phyloP scores from a whole-genome alignment of 768 basidiomycete species.

The Candolleomyces aberdarensis region DNA sequence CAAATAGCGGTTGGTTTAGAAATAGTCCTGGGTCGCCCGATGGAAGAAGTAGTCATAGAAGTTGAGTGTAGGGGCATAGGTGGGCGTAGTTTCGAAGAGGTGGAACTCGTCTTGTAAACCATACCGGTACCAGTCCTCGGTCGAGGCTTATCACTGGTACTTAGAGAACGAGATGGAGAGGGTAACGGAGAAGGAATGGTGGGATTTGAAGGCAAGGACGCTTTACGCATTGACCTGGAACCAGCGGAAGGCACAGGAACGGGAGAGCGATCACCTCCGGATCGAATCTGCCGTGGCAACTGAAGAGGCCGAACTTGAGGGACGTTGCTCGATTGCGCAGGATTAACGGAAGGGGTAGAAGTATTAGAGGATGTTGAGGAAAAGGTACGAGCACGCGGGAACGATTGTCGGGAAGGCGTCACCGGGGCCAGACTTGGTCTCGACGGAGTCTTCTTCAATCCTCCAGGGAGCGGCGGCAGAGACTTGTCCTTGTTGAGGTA shows the following conservation, averaged over 20 bases:
- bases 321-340: slow-evolving; percentile 14
- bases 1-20: background rate
- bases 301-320: slow-evolving; percentile 26
- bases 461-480: slow-evolving; percentile 29
- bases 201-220: slow-evolving; percentile 5
- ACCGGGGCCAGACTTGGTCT: slow-evolving; percentile 1
- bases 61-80: slow-evolving; percentile 3
- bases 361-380: slow-evolving; percentile 15
- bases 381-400: slow-evolving; percentile 23
- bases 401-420: slow-evolving; percentile 10
- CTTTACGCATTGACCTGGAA: background rate
- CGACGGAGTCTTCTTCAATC: slow-evolving; percentile 16
- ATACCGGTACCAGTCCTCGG: slow-evolving; percentile 71
- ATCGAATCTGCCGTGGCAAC: slow-evolving; percentile 23
- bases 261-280: slow-evolving; percentile 27
- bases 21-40: slow-evolving; percentile 2
- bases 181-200: background rate
- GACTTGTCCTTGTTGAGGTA: slow-evolving; percentile 32
- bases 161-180: background rate
- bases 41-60: slow-evolving; percentile 2
- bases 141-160: slow-evolving; percentile 32
- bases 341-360: slow-evolving; percentile 10
- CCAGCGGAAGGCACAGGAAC: slow-evolving; percentile 30
- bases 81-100: slow-evolving; percentile 4
- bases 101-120: slow-evolving; percentile 49